Base-by-base conservation (phyloP, 306 rosid genomes). In the Sphenostylis stenocarpa region DNA sequence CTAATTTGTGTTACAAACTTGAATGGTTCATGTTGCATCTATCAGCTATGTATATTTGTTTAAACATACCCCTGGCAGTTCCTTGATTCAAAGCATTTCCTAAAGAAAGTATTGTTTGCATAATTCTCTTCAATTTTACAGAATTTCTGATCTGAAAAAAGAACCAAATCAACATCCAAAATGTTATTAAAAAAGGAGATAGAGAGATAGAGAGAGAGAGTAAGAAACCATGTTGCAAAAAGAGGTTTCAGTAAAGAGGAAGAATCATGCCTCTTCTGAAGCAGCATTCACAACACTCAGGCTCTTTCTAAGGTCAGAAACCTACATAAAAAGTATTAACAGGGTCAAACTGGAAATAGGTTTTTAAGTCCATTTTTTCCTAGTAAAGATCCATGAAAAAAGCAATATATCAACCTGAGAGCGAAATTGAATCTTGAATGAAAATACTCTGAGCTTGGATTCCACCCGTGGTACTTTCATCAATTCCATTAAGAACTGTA, bases 51-150 rank as follows among this genome's bases (percentile, higher is more conserved):
- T 48, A 20, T 39, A 68, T 55, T 70, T 84, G 51, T 71, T 72
- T 81, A 58, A 77, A 85, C 97, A 79, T 86, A 91, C 98, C 98
- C 71, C 96, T 82, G 31, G 93, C 89, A 83, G 98, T 94, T 83
- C 98, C 98, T 83, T 87, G 97, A 83, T 94, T 94, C 86, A 94
- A 84, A 81, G 98, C 98, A 85, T 94, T 94, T 80, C 98, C 98
- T 67, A 94, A 77, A 29, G 98, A 90, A 73, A 94, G 98, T 85
- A 94, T 87, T 47, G 97, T 94, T 79, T 91, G 98, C 97, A 94
- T 94, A 75, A 94, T 70, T 91, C 98, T 90, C 87, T 94, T 94
- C 60, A 94, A 86, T 85, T 94, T 94, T 82, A 78, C 80, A 36
- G 98, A 94, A 85, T 70, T 86, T 64, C 83, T 87, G 78, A 94